Evolutionary conservation across 176 grass and related monocot species (phyloP).

Genomic region (Aegilops sharonensis): DNA sequence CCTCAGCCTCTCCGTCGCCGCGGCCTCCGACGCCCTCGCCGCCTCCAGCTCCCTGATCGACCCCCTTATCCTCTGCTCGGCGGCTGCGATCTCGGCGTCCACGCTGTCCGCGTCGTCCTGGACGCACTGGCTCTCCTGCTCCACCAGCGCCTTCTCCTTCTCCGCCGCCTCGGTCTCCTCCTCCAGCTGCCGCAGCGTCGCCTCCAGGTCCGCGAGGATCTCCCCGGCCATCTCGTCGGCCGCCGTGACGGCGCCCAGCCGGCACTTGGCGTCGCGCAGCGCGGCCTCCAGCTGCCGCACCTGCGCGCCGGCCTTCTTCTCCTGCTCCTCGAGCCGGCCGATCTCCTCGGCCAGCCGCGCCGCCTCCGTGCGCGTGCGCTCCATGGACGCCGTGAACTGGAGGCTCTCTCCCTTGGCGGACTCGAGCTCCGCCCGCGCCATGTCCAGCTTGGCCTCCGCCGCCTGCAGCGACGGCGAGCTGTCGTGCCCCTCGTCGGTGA

Average conservation of each 20-base stretch:
- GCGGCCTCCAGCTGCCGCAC: conserved; percentile 57
- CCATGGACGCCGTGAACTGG: conserved; percentile 50
- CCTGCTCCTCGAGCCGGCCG: conserved; percentile 36
- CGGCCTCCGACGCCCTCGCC: conserved; percentile 45
- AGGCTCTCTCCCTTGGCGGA: conserved; percentile 50
- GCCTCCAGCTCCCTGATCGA: conserved; percentile 55
- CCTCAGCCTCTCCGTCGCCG: conserved; percentile 51
- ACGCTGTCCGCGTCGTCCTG: conserved; percentile 29
- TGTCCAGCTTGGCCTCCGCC: conserved; percentile 38
- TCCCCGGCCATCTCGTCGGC: conserved; percentile 53
- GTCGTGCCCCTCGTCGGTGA: background rate
- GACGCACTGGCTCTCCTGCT: conserved; percentile 31
- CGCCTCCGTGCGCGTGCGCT: conserved; percentile 48
- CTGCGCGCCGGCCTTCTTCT: conserved; percentile 49
- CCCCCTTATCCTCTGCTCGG: conserved; percentile 30
- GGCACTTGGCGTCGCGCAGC: conserved; percentile 48
- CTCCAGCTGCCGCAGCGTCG: conserved; percentile 50
- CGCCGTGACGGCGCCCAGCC: conserved; percentile 37
- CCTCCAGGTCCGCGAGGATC: conserved; percentile 41
- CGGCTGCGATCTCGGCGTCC: conserved; percentile 18
- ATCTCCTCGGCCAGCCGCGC: conserved; percentile 45
- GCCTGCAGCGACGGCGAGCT: conserved; percentile 27
- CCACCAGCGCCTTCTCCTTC: conserved; percentile 39
- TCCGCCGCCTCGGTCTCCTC: conserved; percentile 46
- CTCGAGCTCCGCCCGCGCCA: conserved; percentile 51